Conservation (phyloP, 495 filamentous ascomycete genomes). For the Neurospora pannonica region DNA sequence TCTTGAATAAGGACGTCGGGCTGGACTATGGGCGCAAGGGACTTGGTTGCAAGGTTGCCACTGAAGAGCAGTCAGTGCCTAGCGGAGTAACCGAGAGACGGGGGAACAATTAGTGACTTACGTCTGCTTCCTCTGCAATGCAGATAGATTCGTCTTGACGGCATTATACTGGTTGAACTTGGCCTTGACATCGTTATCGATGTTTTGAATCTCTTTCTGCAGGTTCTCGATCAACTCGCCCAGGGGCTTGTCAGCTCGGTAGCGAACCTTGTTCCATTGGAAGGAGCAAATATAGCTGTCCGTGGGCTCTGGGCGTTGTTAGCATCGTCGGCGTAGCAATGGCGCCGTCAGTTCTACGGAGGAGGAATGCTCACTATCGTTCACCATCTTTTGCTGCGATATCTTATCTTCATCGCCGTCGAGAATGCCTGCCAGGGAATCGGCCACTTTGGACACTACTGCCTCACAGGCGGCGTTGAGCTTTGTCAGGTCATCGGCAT, state of each 20-base stretch:
- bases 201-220: slow-evolving; percentile 78
- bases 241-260: slow-evolving; percentile 81
- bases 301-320: slow-evolving; percentile 58
- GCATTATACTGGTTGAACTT: slow-evolving; percentile 91
- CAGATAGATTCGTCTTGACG: slow-evolving; percentile 68
- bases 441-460: slow-evolving; percentile 79
- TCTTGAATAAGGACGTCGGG: slow-evolving; percentile 70
- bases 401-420: slow-evolving; percentile 76
- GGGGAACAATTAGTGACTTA: slow-evolving; percentile 29
- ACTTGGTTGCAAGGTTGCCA: slow-evolving; percentile 89
- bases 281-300: slow-evolving; percentile 87
- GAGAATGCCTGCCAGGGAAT: slow-evolving; percentile 70
- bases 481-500: slow-evolving; percentile 91
- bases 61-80: slow-evolving; percentile 33
- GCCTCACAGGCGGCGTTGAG: slow-evolving; percentile 68
- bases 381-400: slow-evolving; percentile 82
- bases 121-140: slow-evolving; percentile 78
- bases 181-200: slow-evolving; percentile 87
- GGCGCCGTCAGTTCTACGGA: background rate
- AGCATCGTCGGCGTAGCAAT: background rate
- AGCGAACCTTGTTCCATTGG: slow-evolving; percentile 94
- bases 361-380: slow-evolving; percentile 63
- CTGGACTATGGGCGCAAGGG: slow-evolving; percentile 77
- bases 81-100: background rate
- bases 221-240: slow-evolving; percentile 75